phyloP scores from a whole-genome alignment of 306 rosid species.

The cucumber (Cucumis sativus) region DNA sequence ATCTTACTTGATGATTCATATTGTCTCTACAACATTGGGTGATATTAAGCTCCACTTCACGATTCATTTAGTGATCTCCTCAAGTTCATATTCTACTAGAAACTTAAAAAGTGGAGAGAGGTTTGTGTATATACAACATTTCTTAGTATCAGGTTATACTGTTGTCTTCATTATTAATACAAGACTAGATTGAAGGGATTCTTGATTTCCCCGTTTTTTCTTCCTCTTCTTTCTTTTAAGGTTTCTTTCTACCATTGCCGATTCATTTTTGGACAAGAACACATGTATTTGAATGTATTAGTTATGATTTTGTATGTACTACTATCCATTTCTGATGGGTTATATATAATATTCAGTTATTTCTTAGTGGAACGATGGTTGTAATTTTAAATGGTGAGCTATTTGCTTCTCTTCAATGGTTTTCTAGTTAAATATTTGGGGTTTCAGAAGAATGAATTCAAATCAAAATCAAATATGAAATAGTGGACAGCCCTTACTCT shows the following conservation, averaged over 20 bases:
- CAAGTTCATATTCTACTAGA: slow-evolving; percentile 31
- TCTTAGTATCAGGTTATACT: slow-evolving; percentile 25
- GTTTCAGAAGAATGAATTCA: neutral
- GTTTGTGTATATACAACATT: slow-evolving; percentile 64
- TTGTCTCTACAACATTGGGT: slow-evolving; percentile 33
- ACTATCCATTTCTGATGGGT: slow-evolving; percentile 5
- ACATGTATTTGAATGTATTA: slow-evolving; percentile 20
- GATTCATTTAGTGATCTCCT: slow-evolving; percentile 26
- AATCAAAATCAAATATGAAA: neutral
- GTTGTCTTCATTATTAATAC: neutral
- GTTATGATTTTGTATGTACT: slow-evolving; percentile 20
- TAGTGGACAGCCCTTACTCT: neutral
- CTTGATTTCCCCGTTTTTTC: slow-evolving; percentile 21
- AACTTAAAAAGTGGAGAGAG: slow-evolving; percentile 33
- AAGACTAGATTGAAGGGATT: slow-evolving; percentile 21
- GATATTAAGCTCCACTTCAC: slow-evolving; percentile 28
- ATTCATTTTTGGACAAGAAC: slow-evolving; percentile 34
- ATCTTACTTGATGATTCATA: slow-evolving; percentile 21
- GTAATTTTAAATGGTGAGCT: neutral
- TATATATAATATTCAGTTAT: slow-evolving; percentile 5
- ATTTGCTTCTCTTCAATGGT: neutral
- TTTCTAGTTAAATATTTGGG: neutral
- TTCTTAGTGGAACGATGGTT: neutral
- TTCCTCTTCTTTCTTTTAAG: neutral
- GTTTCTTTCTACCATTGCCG: neutral